Evolutionary conservation across 1,284 basidiomycete genomes (phyloP).

Genomic region (Rhodotorula sp.): DNA sequence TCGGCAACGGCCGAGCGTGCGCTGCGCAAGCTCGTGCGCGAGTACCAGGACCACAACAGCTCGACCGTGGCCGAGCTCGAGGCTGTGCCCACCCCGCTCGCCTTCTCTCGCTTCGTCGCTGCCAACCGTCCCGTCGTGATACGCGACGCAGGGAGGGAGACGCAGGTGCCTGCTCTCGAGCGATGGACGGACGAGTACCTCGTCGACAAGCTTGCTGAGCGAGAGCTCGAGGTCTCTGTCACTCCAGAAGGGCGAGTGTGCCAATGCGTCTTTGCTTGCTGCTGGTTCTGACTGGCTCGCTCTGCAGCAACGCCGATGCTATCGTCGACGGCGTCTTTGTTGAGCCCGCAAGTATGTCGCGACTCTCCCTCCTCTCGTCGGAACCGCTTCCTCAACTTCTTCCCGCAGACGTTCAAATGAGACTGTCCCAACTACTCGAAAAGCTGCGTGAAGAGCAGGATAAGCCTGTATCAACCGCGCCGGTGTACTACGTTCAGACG

Average conservation of each 20-base stretch:
- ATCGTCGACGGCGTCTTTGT: conserved; percentile 72
- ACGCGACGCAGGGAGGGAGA: conserved; percentile 14
- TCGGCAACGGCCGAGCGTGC: neutral
- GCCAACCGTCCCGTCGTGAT: conserved; percentile 74
- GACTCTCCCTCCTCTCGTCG: neutral
- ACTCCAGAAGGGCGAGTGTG: conserved; percentile 75
- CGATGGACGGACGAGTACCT: conserved; percentile 70
- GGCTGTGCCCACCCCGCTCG: conserved; percentile 64
- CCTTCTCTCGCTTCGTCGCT: conserved; percentile 71
- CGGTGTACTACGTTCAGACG: conserved; percentile 74
- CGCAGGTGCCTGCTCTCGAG: conserved; percentile 43
- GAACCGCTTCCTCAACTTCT: neutral
- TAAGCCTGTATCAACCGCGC: neutral
- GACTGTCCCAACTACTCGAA: conserved; percentile 23
- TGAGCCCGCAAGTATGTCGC: conserved; percentile 60
- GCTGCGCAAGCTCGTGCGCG: conserved; percentile 12
- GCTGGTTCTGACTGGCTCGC: neutral
- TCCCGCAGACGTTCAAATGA: conserved; percentile 32
- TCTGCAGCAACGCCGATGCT: conserved; percentile 71
- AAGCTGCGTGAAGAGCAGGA: conserved; percentile 4
- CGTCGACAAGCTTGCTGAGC: conserved; percentile 58
- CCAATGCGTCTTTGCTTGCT: neutral
- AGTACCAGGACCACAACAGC: conserved; percentile 65
- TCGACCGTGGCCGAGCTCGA: conserved; percentile 60
- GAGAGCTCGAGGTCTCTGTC: conserved; percentile 68